Evolutionary conservation across 78 protist species (phyloP).

Genomic region (Acrasis kona): DNA sequence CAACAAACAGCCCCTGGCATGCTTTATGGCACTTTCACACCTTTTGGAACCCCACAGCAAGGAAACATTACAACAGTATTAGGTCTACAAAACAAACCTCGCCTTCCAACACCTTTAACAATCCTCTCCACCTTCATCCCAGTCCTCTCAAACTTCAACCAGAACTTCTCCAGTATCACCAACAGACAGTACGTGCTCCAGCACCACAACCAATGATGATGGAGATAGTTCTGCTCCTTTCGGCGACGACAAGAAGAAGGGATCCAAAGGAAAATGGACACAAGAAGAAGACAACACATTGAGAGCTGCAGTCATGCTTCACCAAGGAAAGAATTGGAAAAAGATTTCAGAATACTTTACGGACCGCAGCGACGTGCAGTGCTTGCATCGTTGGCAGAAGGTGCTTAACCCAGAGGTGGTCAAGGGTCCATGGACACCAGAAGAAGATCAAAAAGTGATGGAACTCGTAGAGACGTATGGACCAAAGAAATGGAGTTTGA

Average conservation of each 20-base stretch:
- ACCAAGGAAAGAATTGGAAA: slow-evolving; percentile 78
- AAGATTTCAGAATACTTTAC: slow-evolving; percentile 57
- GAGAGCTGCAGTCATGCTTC: slow-evolving; percentile 32
- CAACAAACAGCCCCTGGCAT: too few relatives aligned
- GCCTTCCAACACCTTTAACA: too few relatives aligned
- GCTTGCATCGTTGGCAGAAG: slow-evolving; percentile 82
- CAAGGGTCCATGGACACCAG: slow-evolving; percentile 82
- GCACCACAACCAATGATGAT: too few relatives aligned
- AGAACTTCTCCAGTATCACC: too few relatives aligned
- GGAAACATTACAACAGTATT: too few relatives aligned
- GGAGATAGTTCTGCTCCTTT: not conserved
- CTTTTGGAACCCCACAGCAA: too few relatives aligned
- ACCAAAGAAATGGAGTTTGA: slow-evolving; percentile 72
- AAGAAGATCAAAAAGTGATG: slow-evolving; percentile 49
- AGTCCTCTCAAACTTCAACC: too few relatives aligned
- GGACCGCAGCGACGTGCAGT: slow-evolving; percentile 62
- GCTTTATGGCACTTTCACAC: too few relatives aligned
- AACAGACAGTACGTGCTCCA: too few relatives aligned
- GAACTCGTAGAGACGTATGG: slow-evolving; percentile 57
- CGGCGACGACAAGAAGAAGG: not conserved
- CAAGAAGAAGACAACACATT: slow-evolving; percentile 43
- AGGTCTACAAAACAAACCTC: too few relatives aligned
- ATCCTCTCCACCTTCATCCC: not conserved
- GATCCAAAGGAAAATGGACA: slow-evolving; percentile 5
- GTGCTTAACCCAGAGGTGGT: slow-evolving; percentile 71